Evolutionary conservation across 1,139 yeast species (phyloP), one percentile per base, ranked within the genome.

Genomic region (Suhomyces wounanorum): DNA sequence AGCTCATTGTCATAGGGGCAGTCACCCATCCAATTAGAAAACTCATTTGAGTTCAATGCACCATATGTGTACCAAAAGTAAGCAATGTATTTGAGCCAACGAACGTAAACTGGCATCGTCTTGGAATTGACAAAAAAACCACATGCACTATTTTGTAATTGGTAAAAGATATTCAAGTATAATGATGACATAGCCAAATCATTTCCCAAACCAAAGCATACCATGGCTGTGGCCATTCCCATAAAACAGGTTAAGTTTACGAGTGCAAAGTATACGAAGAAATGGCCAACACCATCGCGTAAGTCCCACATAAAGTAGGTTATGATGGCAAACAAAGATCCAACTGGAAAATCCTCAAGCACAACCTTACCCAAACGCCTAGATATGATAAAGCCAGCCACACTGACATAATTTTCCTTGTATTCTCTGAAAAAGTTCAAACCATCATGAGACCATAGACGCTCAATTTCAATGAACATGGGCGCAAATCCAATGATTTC

Each of bases 61-160:
- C 67, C 67, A 43, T 61, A 65, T 0, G 60, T 62, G n/a, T 64
- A 64, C 68, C 68, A 65, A 41, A 64, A 64, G 44, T 57, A 62
- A 1, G 68, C 66, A 41, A 63, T 40, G 40, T 63, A 65, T 47
- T 65, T 65, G 21, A 59, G 52, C 68, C 68, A 65, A 11, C 66
- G 55, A 7, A 65, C 67, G 44, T 65, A 65, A 2, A 64, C 65
- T 0, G 68, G 68, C 63, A 64, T 59, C 0, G 63, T 57, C n/a
- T 55, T 55, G 3, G 67, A 59, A 48, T 65, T 65, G 28, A 62
- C 65, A 48, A 65, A 65, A 51, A 57, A 65, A 1, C 68, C 68
- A 53, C 66, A 62, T 1, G 67, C 67, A 45, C 63, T 62, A 43
- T 65, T 65, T 46, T 65, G 67, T 23, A 65, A 47, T 42, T 65